A percentile compares a stretch with the other conserved stretches of the same genome.
phyloP scores from a whole-genome alignment of 2,329 filamentous ascomycete genomes.

The Escovopsis sp. region DNA sequence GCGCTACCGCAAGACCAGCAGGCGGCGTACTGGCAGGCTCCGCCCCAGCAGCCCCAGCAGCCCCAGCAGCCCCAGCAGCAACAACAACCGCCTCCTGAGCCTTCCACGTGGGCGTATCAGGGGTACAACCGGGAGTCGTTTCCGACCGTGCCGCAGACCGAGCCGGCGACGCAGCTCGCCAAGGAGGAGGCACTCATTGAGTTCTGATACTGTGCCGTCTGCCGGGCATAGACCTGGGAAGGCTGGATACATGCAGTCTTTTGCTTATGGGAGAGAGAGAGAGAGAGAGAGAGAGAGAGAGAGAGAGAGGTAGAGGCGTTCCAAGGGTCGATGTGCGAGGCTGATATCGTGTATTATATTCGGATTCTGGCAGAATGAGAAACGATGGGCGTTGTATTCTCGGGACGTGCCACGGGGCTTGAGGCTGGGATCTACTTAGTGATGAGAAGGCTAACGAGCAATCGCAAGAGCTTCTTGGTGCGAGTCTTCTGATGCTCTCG shows the following conservation, averaged over 20 bases:
- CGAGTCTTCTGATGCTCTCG: too few relatives aligned
- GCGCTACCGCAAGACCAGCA: slow-evolving; percentile 3
- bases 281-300: background rate
- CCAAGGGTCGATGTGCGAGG: too few relatives aligned
- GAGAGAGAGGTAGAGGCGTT: background rate
- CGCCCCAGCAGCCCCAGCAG: slow-evolving; percentile 16
- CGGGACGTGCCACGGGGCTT: too few relatives aligned
- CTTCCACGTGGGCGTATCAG: slow-evolving; percentile 29
- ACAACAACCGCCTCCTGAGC: slow-evolving; percentile 19
- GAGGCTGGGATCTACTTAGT: too few relatives aligned
- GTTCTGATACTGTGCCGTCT: slow-evolving; percentile 30
- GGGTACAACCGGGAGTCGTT: slow-evolving; percentile 47
- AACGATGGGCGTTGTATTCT: too few relatives aligned
- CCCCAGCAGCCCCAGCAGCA: slow-evolving; percentile 17
- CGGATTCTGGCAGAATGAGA: too few relatives aligned
- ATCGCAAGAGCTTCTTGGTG: too few relatives aligned
- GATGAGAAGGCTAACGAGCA: too few relatives aligned
- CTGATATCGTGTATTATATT: too few relatives aligned
- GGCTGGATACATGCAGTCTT: background rate
- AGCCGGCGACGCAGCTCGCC: slow-evolving; percentile 28
- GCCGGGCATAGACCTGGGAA: too few relatives aligned
- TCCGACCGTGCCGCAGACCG: slow-evolving; percentile 41
- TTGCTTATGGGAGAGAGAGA: background rate
- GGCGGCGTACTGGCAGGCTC: slow-evolving; percentile 12
- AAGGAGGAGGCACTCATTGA: slow-evolving; percentile 73